Base-by-base conservation (phyloP, 2,329 filamentous ascomycete species). In the Alternaria brassicae region DNA sequence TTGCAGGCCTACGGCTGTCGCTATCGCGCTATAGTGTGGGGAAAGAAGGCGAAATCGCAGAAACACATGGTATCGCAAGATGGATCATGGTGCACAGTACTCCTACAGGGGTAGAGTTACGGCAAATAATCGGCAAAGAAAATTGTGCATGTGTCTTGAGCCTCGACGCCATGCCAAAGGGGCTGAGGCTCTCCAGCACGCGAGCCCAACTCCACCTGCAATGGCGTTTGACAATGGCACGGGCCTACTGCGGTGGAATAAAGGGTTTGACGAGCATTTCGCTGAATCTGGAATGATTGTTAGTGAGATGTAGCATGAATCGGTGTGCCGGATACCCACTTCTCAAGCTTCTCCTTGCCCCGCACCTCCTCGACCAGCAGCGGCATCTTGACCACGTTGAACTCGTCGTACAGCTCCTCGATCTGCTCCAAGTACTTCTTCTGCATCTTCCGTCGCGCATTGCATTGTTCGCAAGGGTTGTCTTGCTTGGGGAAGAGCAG, bases 361-460 rank as follows among this genome's bases (percentile, higher is more conserved):
- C 95, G 85, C 9, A 99, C 93, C 82, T 99, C 95, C 78, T 99
- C 94, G 1, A 96, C 92, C 60, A 99, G 81, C 73, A 99, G 80
- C 36, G 95, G 95, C 93, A 99, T 98, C 84, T 94, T 94, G 69
- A 99, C 94, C 37, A 99, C 93, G 77, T 99, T 97, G 83, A 99
- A 99, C 79, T 99, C 95, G 75, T 97, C 93, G 77, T 99, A 99
- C 59, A 99, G 82, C 82, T 99, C 95, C 81, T 96, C 93, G 72
- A 98, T 98, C 84, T 99, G 94, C 76, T 98, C 93, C 41, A 99
- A 85, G 77, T 99, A 99, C 83, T 99, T 99, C 84, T 93, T 95
- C 84, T 99, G 95, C 95, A 99, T 99, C 84, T 96, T 96, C 74
- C 93, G 85, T 66, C 95, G 85, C 44, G 95, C 91, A 76, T 93